Percentiles rank a stretch among this genome's conserved stretches.
phyloP scores from a whole-genome alignment of 345 rosid genomes.

The Tarenaya hassleriana region DNA sequence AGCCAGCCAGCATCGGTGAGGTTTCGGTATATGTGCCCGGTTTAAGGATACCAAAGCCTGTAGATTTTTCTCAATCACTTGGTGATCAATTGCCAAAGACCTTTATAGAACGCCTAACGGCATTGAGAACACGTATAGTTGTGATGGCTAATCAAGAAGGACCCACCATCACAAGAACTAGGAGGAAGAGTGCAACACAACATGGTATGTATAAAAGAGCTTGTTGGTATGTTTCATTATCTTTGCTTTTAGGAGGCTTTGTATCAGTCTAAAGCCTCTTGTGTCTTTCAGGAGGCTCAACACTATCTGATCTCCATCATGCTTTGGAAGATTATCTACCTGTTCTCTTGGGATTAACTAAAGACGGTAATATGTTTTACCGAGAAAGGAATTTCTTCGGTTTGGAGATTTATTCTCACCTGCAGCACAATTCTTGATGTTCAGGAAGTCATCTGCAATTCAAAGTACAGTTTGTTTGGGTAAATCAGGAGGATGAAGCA shows the following conservation, averaged over 20 bases:
- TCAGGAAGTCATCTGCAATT: conserved; percentile 71
- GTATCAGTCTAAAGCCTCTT: conserved; percentile 19
- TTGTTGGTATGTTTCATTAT: conserved; percentile 10
- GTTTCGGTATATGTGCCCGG: conserved; percentile 88
- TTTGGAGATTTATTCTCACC: conserved; percentile 18
- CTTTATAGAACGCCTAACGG: conserved; percentile 73
- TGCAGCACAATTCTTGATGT: conserved; percentile 12
- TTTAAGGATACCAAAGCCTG: conserved; percentile 85
- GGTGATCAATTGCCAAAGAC: conserved; percentile 64
- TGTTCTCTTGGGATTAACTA: conserved; percentile 77
- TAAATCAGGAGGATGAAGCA: conserved; percentile 89
- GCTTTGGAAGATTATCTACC: conserved; percentile 98
- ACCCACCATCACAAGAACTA: conserved; percentile 84
- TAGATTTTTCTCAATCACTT: conserved; percentile 67
- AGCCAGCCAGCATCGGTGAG: conserved; percentile 86
- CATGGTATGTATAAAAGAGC: conserved; percentile 50
- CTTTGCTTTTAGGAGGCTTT: conserved; percentile 1
- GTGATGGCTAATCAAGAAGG: conserved; percentile 99
- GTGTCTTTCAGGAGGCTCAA: conserved; percentile 68
- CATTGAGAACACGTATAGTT: conserved; percentile 85
- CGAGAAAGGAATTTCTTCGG: conserved; percentile 4
- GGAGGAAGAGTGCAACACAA: conserved; percentile 88
- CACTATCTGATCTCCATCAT: conserved; percentile 89
- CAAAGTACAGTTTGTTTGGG: conserved; percentile 81
- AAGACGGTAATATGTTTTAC: conserved; percentile 50